Evolutionary conservation across 352 stramenopile species (phyloP), one percentile per base, ranked within the genome.

Genomic region (Globisporangium lucens): DNA sequence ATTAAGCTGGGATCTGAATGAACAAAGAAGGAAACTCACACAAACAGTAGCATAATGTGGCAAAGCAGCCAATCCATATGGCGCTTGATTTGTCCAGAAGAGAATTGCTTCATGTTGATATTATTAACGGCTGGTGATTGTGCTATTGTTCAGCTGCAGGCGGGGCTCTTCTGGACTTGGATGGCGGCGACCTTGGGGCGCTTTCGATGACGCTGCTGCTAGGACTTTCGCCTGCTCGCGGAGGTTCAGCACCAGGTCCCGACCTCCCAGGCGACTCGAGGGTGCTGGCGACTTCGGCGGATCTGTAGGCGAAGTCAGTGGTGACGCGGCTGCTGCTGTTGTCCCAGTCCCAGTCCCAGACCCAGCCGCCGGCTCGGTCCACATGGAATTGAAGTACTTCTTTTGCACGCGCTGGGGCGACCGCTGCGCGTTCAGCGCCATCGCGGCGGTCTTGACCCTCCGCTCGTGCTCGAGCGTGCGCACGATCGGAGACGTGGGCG

Each of bases 301-400:
- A 35, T n/a, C 13, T 7, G n/a, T 56, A 65, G 56, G 41, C 63
- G 62, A 22, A 58, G 47, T 36, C 56, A 27, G 9, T 3, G 24
- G 41, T 8, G 41, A 20, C 1, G 29, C 17, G 6, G 53, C 12
- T 17, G 38, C 38, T 17, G 38, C 7, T 38, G 24, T 24, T 24
- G 30, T 33, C 30, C 30, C 30, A 33, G 30, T 33, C 30, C 36
- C 36, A 43, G 36, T 43, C 36, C 10, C 36, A 41, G 10, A 4
- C 20, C 12, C 29, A 5, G 49, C 24, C 30, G 46, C 12, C 33
- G 70, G 36, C 53, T 84, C 67, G 22, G 74, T 79, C 81, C 81
- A 89, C 77, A 89, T 87, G 36, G 81, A 89, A 41, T 69, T 73
- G 55, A 89, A 85, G 61, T 87, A 89, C 49, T 83, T 89, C 65